phyloP scores from a whole-genome alignment of 768 basidiomycete genomes.

The Boletus rubescentipes region DNA sequence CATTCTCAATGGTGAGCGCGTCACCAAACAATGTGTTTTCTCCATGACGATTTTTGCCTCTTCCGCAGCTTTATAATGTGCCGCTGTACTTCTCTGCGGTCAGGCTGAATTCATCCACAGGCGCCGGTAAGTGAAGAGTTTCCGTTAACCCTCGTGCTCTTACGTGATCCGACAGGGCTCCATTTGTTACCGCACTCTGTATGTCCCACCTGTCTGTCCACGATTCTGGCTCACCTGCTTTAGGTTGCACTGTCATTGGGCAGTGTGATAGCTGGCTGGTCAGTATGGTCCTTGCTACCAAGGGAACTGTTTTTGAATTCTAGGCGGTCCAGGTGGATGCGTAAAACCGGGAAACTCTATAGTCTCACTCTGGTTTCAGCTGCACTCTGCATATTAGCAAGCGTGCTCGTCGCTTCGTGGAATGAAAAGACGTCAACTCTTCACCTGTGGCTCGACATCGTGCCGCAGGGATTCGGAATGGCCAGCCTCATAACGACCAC shows the following conservation, averaged over 20 bases:
- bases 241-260: conserved; percentile 81
- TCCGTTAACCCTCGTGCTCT: background rate
- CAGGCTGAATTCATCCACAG: conserved; percentile 60
- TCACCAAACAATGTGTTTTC: background rate
- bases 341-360: conserved; percentile 83
- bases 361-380: conserved; percentile 67
- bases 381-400: conserved; percentile 58
- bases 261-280: conserved; percentile 88
- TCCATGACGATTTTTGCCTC: conserved; percentile 2
- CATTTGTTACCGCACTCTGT: conserved; percentile 92
- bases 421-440: conserved; percentile 54
- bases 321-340: conserved; percentile 65
- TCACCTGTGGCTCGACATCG: conserved; percentile 75
- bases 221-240: conserved; percentile 16
- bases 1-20: conserved; percentile 70
- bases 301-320: conserved; percentile 1
- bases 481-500: conserved; percentile 84
- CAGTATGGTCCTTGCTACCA: conserved; percentile 26
- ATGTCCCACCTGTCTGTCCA: conserved; percentile 26
- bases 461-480: conserved; percentile 84
- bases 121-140: conserved; percentile 55
- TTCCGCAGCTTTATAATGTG: conserved; percentile 72
- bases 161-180: conserved; percentile 48
- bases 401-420: conserved; percentile 65
- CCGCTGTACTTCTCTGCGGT: conserved; percentile 91